Evolutionary conservation across 805 yeast species (phyloP).

Genomic region (Kazachstania viticola): DNA sequence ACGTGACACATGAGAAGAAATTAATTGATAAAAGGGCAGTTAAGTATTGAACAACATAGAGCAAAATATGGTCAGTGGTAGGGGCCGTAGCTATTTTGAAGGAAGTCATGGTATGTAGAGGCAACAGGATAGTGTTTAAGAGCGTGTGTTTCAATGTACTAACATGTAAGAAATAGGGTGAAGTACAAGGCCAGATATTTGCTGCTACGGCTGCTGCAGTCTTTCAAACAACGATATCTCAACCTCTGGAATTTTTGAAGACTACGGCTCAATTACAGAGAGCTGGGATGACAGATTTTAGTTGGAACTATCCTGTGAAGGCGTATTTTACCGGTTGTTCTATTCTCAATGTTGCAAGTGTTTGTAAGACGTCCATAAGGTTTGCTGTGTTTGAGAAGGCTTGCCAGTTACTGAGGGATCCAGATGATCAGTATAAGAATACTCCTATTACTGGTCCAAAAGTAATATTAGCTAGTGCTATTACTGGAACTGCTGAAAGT

Average conservation of each 20-base stretch:
- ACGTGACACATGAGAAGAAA: too few relatives aligned
- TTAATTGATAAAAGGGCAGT: too few relatives aligned
- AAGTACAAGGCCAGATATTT: constrained; percentile 6
- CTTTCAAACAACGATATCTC: constrained; percentile 49
- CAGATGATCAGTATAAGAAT: constrained; percentile 38
- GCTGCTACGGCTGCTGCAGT: constrained; percentile 45
- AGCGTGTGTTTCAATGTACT: too few relatives aligned
- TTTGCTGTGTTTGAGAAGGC: constrained; percentile 66
- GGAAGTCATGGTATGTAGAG: too few relatives aligned
- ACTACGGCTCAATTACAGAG: constrained; percentile 52
- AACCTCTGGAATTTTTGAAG: constrained; percentile 63
- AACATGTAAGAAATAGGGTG: too few relatives aligned
- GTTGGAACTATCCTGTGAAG: constrained; percentile 16
- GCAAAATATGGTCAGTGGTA: too few relatives aligned
- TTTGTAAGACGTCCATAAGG: constrained; percentile 62
- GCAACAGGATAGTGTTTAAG: too few relatives aligned
- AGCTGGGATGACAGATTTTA: constrained; percentile 6
- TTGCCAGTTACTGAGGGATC: constrained; percentile 40
- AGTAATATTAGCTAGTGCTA: constrained; percentile 69
- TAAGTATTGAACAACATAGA: too few relatives aligned
- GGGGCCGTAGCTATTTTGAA: too few relatives aligned
- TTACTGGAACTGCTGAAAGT: constrained; percentile 78
- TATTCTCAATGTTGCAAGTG: constrained; percentile 64
- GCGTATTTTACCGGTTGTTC: constrained; percentile 49
- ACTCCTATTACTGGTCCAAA: constrained; percentile 69